Evolutionary conservation across 2,329 filamentous ascomycete genomes (phyloP), one percentile per base, ranked within the genome.

Genomic region (Achaetomium macrosporum): DNA sequence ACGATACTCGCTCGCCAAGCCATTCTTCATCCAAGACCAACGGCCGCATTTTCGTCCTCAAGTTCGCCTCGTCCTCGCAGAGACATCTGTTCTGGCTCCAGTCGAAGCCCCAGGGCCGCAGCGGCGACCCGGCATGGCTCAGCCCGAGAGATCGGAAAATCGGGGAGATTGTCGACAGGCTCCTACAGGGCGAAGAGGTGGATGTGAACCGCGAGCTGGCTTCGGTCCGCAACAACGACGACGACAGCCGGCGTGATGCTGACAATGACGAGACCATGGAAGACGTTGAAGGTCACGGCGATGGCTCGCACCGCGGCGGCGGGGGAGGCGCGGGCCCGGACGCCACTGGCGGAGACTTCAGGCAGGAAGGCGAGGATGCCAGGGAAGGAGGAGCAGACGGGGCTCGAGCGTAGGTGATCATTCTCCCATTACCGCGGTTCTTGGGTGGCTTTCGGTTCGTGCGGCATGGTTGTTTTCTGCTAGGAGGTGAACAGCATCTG

Each of bases 81-180:
- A 84, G 91, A 65, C 80, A 97, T 71, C 78, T 96, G 55, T 99
- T 97, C 76, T 99, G 92, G 91, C 76, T 99, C 66, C 93, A 99
- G 73, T 93, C 90, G 30, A 91, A 91, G 71, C 81, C 86, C 31
- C 90, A 96, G 72, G 82, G 71, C 66, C 79, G 75, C 59, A 79
- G 73, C 67, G 85, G 76, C 47, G 83, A 92, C 61, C 74, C 84
- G 8, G 84, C 82, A 71, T 90, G 82, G 79, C 88, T 95, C 72
- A 95, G 90, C 71, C 81, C 85, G 47, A 81, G 91, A 52, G 92
- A 97, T 68, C 77, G 86, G 64, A 92, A 90, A 74, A 84, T 96
- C 59, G 91, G 90, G 30, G 83, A 93, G 53, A 85, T 97, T 53
- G 89, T 97, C 55, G 84, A 97, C 70, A 75, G 77, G 36, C 74